Percentiles rank a stretch among this genome's conserved stretches.
Conservation (phyloP, 768 basidiomycete genomes). For the Boletus rubroflammeus region DNA sequence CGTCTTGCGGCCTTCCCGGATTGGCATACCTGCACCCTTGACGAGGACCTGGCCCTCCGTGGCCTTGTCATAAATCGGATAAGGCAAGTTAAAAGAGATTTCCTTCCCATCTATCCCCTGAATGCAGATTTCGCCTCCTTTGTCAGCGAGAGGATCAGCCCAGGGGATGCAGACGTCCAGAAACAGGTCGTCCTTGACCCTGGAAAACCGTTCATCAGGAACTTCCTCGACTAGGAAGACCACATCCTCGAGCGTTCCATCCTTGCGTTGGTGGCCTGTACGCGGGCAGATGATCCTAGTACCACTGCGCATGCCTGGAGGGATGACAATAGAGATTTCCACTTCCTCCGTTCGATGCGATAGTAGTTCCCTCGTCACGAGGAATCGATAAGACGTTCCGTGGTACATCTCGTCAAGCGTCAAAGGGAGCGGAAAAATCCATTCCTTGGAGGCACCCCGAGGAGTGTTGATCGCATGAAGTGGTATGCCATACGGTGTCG, state of each 20-base stretch:
- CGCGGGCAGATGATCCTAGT: constrained; percentile 57
- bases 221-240: constrained; percentile 62
- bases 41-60: constrained; percentile 49
- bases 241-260: constrained; percentile 58
- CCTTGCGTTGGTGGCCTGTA: constrained; percentile 63
- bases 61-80: constrained; percentile 45
- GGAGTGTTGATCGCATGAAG: constrained; percentile 39
- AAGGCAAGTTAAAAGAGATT: constrained; percentile 49
- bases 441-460: constrained; percentile 48
- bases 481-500: constrained; percentile 34
- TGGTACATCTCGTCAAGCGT: constrained; percentile 60
- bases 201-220: constrained; percentile 52
- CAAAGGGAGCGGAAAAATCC: constrained; percentile 62
- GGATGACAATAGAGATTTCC: constrained; percentile 56
- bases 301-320: constrained; percentile 58
- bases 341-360: constrained; percentile 50
- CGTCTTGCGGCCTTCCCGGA: constrained; percentile 47
- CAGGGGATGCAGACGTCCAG: constrained; percentile 55
- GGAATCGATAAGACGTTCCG: constrained; percentile 54
- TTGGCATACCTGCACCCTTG: constrained; percentile 67
- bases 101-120: constrained; percentile 57
- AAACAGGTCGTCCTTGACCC: constrained; percentile 55
- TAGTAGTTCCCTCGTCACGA: constrained; percentile 54
- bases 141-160: constrained; percentile 44
- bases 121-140: constrained; percentile 49